Conservation (phyloP, 2,329 filamentous ascomycete genomes). For the Cladophialophora exuberans region DNA sequence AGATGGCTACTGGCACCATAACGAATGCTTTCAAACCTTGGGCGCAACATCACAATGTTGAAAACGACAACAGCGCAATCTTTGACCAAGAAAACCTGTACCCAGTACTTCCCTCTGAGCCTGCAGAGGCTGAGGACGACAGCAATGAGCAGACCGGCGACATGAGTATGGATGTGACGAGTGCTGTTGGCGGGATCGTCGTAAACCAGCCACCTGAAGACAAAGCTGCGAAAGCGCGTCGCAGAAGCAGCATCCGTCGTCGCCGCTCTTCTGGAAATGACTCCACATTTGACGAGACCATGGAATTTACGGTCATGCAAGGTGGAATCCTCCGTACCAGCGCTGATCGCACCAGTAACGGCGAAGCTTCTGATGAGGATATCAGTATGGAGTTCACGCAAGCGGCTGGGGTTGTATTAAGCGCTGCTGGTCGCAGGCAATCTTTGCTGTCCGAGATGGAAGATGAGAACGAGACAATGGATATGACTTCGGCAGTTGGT, state of each 20-base stretch:
- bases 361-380: slow-evolving; percentile 50
- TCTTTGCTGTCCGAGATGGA: slow-evolving; percentile 30
- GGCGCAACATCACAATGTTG: slow-evolving; percentile 39
- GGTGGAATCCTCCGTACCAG: slow-evolving; percentile 50
- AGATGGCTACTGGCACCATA: slow-evolving; percentile 67
- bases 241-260: slow-evolving; percentile 40
- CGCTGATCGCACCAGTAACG: slow-evolving; percentile 34
- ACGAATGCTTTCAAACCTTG: slow-evolving; percentile 54
- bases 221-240: slow-evolving; percentile 39
- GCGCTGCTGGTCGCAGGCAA: slow-evolving; percentile 6
- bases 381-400: slow-evolving; percentile 53
- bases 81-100: slow-evolving; percentile 52
- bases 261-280: slow-evolving; percentile 42
- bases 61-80: slow-evolving; percentile 39
- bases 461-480: slow-evolving; percentile 56
- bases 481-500: slow-evolving; percentile 58
- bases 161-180: slow-evolving; percentile 94
- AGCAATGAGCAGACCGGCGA: slow-evolving; percentile 63
- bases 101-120: slow-evolving; percentile 41
- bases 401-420: slow-evolving; percentile 46
- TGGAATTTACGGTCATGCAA: slow-evolving; percentile 61
- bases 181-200: slow-evolving; percentile 78
- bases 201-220: slow-evolving; percentile 29
- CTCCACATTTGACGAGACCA: slow-evolving; percentile 51
- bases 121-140: slow-evolving; percentile 42